These are phyloP conservation scores for Ganoderma resinaceum DNA, from an alignment of 1,284 basidiomycete species.

Conservation along the genomic window DNA sequence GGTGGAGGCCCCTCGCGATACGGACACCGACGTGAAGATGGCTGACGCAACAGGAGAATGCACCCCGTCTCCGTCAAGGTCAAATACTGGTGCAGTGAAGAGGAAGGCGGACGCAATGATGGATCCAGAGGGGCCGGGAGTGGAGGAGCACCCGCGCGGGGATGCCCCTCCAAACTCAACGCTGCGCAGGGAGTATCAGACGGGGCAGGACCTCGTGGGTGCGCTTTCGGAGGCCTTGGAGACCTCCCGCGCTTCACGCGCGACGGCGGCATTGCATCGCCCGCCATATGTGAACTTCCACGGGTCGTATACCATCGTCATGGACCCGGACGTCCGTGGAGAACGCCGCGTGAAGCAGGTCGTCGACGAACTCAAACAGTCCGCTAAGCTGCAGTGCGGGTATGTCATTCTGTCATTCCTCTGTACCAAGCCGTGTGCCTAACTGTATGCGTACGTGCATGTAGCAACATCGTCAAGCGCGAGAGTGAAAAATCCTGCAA, in stretches of 20 bases:
- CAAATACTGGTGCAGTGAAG: neutral
- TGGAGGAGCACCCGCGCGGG: neutral
- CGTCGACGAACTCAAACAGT: slow-evolving; percentile 20
- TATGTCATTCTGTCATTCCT: slow-evolving; percentile 11
- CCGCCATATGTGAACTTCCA: slow-evolving; percentile 23
- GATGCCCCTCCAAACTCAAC: neutral
- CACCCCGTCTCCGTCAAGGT: neutral
- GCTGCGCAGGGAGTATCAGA: slow-evolving; percentile 15
- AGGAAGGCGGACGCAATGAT: slow-evolving; percentile 10
- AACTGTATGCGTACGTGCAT: neutral
- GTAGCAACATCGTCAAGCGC: slow-evolving; percentile 9
- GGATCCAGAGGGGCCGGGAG: neutral
- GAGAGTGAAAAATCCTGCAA: neutral
- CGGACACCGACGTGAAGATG: slow-evolving; percentile 10
- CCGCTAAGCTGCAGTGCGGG: slow-evolving; percentile 28
- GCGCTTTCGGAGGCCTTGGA: slow-evolving; percentile 11
- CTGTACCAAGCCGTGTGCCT: no score
- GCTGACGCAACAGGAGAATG: neutral
- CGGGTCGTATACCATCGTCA: slow-evolving; percentile 33
- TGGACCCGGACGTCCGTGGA: slow-evolving; percentile 28
- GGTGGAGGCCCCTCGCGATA: neutral
- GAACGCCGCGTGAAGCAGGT: slow-evolving; percentile 23
- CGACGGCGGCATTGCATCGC: neutral
- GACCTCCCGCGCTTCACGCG: neutral
- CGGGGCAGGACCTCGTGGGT: slow-evolving; percentile 12